Base-by-base conservation (phyloP, 495 filamentous ascomycete genomes). In the Aspergillus homomorphus region DNA sequence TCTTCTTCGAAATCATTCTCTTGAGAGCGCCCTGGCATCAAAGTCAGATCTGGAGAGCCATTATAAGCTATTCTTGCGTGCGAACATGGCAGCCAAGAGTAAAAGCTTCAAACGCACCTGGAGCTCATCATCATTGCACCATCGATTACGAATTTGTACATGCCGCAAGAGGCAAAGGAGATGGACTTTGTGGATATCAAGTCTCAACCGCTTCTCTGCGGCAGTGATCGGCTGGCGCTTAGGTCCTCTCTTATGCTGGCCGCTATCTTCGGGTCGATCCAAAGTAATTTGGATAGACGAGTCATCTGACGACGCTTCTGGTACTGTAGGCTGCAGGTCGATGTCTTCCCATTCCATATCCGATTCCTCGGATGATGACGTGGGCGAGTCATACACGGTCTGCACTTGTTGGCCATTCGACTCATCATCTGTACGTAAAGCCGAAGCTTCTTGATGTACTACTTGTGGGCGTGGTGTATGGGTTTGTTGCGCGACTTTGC, bases 101-200 rank as follows among this genome's bases (percentile, higher is more conserved):
- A 2, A 12, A 2, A 38, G 33, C 8, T 12, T 2, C 33, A 26
- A 38, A 45, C 69, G 43, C 63, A 83, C 81, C 73, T 94, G 87
- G 41, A 87, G 76, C 58, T 76, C 69, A 15, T 77, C 60, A 69
- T 94, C 85, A 69, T 96, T 96, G 67, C 92, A 98, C 93, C 93
- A 98, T 53, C 76, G 70, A 67, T 96, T 98, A 43, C 92, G 83
- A 22, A 82, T 71, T 60, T 87, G 80, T 19, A 88, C 82, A 69
- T 97, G 90, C 4, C 78, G 79, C 28, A 98, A 68, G 1, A 97
- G 77, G 63, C 91, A 95, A 30, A 96, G 77, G 2, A 98, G 48
- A 74, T 99, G 91, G 62, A 83, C 75, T 72, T 96, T 96, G 66
- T 99, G 94, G 30, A 90, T 75, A 57, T 94, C 83, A 23, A 94